These are phyloP conservation scores for Arthrobotrys sinensis DNA, from an alignment of 2,329 filamentous ascomycete genomes.

Conservation along the genomic window DNA sequence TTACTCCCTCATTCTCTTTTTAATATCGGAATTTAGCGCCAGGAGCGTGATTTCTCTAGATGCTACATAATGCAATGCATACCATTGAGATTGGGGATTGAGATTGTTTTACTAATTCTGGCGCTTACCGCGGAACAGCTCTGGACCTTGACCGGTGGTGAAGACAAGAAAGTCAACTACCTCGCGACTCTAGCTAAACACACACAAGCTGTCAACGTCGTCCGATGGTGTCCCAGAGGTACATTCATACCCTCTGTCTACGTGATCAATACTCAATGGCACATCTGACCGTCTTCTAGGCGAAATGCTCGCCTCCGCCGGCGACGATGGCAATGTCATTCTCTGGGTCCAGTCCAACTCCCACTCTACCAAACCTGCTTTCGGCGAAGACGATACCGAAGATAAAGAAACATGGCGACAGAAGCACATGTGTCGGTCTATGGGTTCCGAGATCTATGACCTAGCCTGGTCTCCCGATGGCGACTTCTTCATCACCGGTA, in stretches of 20 bases:
- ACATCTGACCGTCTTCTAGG: conserved; percentile 71
- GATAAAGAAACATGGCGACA: conserved; percentile 98
- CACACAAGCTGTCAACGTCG: conserved; percentile 97
- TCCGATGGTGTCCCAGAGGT: conserved; percentile 96
- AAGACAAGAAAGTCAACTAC: conserved; percentile 91
- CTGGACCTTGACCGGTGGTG: conserved; percentile 90
- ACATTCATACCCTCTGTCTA: conserved; percentile 65
- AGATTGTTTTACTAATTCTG: not conserved
- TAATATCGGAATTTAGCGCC: too few species aligned
- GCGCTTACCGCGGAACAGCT: conserved; percentile 72
- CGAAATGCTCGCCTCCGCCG: conserved; percentile 92
- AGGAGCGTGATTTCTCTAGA: not conserved
- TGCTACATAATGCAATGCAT: conserved; percentile 1
- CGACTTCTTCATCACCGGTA: conserved; percentile 95
- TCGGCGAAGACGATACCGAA: conserved; percentile 87
- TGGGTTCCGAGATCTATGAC: conserved; percentile 97
- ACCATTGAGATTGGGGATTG: not conserved
- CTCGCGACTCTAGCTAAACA: conserved; percentile 92
- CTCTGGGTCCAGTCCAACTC: conserved; percentile 93
- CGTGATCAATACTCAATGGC: not conserved
- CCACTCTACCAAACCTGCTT: conserved; percentile 72
- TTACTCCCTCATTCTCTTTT: conserved; percentile 47
- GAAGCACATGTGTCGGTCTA: conserved; percentile 97
- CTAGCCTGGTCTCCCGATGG: conserved; percentile 99
- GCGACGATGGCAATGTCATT: conserved; percentile 96